phyloP scores from a whole-genome alignment of 176 grass and related monocot genomes.

The Pharus latifolius region DNA sequence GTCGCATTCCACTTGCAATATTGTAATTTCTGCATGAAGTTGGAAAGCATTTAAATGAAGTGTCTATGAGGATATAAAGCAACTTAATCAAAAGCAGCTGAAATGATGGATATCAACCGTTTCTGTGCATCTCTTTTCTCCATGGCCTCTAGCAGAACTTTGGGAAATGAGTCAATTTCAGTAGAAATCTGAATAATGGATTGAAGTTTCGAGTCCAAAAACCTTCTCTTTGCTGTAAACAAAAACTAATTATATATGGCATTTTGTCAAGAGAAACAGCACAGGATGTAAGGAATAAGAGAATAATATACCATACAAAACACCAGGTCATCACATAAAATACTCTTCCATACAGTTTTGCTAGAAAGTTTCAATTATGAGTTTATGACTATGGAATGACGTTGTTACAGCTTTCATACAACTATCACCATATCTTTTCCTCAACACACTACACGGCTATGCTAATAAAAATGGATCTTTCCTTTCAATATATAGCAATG shows the following conservation, averaged over 20 bases:
- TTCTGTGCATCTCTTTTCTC: conserved; percentile 82
- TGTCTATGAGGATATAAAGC: neutral
- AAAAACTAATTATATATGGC: conserved; percentile 1
- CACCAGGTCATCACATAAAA: neutral
- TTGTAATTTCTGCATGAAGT: conserved; percentile 47
- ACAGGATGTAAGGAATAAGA: neutral
- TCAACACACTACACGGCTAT: too few species aligned
- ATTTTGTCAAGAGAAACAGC: conserved; percentile 1
- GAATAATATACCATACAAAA: conserved; percentile 3
- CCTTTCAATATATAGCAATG: conserved; percentile 3
- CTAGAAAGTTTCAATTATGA: neutral
- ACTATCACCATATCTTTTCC: too few species aligned
- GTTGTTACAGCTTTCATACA: too few species aligned
- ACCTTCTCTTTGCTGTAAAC: conserved; percentile 61
- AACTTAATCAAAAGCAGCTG: conserved; percentile 3
- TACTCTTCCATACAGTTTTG: neutral
- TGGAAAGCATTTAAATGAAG: conserved; percentile 4
- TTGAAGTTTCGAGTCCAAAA: conserved; percentile 60
- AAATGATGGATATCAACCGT: conserved; percentile 36
- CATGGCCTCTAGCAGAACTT: conserved; percentile 65
- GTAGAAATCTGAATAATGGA: conserved; percentile 33
- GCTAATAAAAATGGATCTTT: conserved; percentile 6
- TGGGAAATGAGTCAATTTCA: conserved; percentile 50
- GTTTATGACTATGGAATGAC: too few species aligned
- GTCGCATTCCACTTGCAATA: conserved; percentile 61